phyloP scores from a whole-genome alignment of 345 rosid species.

The Murraya koenigii region DNA sequence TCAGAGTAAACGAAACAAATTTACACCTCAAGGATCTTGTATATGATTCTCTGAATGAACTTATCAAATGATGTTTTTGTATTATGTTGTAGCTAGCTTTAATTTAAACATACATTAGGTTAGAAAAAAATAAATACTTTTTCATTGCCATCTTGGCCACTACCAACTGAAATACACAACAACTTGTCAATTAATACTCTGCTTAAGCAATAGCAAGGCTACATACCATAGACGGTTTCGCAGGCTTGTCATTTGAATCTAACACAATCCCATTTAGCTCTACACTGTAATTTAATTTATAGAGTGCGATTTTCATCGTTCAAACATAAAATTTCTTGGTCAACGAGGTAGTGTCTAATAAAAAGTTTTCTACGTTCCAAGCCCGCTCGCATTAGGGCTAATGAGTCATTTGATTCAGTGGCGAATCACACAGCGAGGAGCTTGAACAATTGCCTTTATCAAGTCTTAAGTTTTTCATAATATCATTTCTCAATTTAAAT shows the following conservation, averaged over 20 bases:
- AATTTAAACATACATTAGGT: no score
- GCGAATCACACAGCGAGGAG: no score
- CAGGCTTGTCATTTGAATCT: not conserved
- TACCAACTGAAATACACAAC: not conserved
- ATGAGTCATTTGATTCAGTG: not conserved
- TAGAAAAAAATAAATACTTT: no score
- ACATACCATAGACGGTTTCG: not conserved
- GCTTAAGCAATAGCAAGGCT: not conserved
- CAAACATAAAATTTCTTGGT: not conserved
- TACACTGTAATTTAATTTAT: not conserved
- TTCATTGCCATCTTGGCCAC: not conserved
- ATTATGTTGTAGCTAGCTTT: no score
- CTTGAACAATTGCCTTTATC: no score
- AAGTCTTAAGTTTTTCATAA: no score
- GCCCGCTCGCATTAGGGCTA: accelerated
- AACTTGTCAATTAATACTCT: no score
- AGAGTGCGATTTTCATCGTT: not conserved
- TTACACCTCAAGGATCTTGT: not conserved
- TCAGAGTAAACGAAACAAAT: not conserved
- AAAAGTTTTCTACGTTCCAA: not conserved
- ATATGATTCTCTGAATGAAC: not conserved
- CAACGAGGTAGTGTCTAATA: not conserved
- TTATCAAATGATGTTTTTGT: no score
- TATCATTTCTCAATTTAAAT: no score
- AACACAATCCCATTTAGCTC: not conserved